These are phyloP conservation scores for Leccinum pachyderme DNA, from an alignment of 1,284 basidiomycete genomes.

Conservation along the genomic window DNA sequence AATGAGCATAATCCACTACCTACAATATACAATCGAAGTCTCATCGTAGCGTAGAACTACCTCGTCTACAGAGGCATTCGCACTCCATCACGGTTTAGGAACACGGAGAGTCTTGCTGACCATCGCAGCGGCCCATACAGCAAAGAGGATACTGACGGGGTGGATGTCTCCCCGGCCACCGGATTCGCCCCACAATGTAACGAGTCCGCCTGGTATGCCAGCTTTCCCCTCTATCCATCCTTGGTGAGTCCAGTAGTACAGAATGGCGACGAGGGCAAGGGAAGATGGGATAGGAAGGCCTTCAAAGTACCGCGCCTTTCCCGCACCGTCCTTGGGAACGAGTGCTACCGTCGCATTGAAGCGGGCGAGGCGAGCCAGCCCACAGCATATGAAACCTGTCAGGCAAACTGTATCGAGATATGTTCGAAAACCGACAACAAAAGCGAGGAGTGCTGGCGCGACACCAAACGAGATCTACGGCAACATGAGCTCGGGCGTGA, in stretches of 20 bases:
- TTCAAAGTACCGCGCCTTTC: conserved; percentile 96
- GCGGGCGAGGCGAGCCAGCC: conserved; percentile 92
- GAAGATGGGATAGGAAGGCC: conserved; percentile 96
- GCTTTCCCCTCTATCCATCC: conserved; percentile 80
- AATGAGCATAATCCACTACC: conserved; percentile 3
- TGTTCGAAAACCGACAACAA: conserved; percentile 86
- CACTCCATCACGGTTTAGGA: conserved; percentile 57
- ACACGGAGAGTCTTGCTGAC: conserved; percentile 91
- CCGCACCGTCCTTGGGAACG: conserved; percentile 83
- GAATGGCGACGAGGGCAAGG: conserved; percentile 74
- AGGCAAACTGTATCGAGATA: conserved; percentile 87
- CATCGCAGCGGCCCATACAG: conserved; percentile 88
- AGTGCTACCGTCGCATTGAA: conserved; percentile 99
- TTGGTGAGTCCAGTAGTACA: conserved; percentile 81
- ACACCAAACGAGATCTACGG: conserved; percentile 95
- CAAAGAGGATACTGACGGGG: conserved; percentile 70
- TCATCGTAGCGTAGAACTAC: conserved; percentile 6
- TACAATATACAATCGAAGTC: conserved; percentile 14
- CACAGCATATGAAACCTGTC: conserved; percentile 92
- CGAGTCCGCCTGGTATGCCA: conserved; percentile 73
- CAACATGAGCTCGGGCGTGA: conserved; percentile 6
- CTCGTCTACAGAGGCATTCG: conserved; percentile 2
- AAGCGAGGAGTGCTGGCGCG: conserved; percentile 91
- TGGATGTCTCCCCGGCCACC: conserved; percentile 84
- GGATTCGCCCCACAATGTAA: conserved; percentile 67